Conservation (phyloP, 441 rosid species). For the Gossypium laxum region DNA sequence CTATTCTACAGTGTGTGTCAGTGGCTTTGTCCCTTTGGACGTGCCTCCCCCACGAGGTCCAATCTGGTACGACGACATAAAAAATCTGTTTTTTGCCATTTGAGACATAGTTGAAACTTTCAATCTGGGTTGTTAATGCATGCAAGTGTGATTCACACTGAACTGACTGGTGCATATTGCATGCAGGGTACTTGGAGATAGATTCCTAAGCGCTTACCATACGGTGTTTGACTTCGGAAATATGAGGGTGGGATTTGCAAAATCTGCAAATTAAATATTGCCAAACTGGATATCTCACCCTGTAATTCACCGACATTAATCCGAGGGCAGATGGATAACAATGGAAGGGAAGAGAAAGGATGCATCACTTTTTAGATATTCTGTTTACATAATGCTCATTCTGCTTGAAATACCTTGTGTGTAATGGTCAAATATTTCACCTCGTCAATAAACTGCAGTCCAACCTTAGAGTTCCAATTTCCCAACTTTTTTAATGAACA, state of each 20-base stretch:
- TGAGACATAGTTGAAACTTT: neutral
- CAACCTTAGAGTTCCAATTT: neutral
- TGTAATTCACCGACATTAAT: neutral
- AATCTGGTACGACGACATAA: conserved; percentile 33
- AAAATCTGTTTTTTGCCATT: neutral
- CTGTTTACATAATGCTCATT: neutral
- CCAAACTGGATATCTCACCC: neutral
- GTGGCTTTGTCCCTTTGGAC: conserved; percentile 43
- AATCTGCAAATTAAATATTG: conserved; percentile 23
- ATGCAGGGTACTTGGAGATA: conserved; percentile 52
- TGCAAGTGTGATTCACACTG: neutral
- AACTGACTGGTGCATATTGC: conserved; percentile 11
- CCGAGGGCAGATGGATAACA: neutral
- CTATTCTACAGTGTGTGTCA: conserved; percentile 29
- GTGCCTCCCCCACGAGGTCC: conserved; percentile 35
- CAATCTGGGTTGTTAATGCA: neutral
- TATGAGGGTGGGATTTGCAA: conserved; percentile 41
- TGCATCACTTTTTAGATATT: neutral
- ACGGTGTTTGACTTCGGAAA: conserved; percentile 51
- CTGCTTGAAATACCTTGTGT: neutral
- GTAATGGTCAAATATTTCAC: neutral
- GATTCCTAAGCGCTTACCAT: conserved; percentile 51
- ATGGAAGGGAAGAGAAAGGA: neutral
- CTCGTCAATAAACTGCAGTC: neutral
- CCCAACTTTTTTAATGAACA: too few relatives aligned